A percentile compares a stretch with the other conserved stretches of the same genome.
These are phyloP conservation scores for Coemansia sp. DNA, from an alignment of 192 early-diverging fungal species.

Conservation along the genomic window DNA sequence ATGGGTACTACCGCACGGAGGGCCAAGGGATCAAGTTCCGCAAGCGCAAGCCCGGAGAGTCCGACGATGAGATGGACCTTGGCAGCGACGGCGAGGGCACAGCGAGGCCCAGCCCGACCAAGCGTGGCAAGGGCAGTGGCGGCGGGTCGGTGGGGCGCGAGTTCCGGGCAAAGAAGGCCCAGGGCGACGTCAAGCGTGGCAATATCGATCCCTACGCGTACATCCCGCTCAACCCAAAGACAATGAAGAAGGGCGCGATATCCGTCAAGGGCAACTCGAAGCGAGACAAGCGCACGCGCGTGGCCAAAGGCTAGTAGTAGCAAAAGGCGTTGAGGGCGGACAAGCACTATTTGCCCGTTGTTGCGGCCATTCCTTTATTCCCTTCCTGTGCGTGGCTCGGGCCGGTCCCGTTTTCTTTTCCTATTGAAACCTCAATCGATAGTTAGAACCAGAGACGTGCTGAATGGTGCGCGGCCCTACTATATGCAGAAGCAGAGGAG, in stretches of 20 bases:
- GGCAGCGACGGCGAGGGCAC: conserved; percentile 57
- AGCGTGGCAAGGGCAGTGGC: conserved; percentile 33
- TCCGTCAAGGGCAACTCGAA: conserved; percentile 40
- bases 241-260: conserved; percentile 44
- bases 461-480: too few species aligned
- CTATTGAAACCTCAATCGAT: too few species aligned
- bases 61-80: conserved; percentile 57
- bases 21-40: conserved; percentile 86
- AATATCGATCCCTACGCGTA: conserved; percentile 93
- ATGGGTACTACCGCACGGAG: conserved; percentile 78
- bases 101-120: conserved; percentile 1
- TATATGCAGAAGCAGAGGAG: too few species aligned
- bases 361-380: too few species aligned
- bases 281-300: conserved; percentile 39
- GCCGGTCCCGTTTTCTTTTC: too few species aligned
- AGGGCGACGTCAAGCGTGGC: conserved; percentile 86
- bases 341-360: too few species aligned
- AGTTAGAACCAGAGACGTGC: too few species aligned
- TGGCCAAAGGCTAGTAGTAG: conserved; percentile 1
- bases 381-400: too few species aligned
- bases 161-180: conserved; percentile 79
- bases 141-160: conserved; percentile 50
- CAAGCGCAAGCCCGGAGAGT: conserved; percentile 59
- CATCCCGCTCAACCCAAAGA: conserved; percentile 68
- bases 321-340: too few species aligned